Conservation (phyloP, 495 filamentous ascomycete genomes). For the Neurospora hispaniola region DNA sequence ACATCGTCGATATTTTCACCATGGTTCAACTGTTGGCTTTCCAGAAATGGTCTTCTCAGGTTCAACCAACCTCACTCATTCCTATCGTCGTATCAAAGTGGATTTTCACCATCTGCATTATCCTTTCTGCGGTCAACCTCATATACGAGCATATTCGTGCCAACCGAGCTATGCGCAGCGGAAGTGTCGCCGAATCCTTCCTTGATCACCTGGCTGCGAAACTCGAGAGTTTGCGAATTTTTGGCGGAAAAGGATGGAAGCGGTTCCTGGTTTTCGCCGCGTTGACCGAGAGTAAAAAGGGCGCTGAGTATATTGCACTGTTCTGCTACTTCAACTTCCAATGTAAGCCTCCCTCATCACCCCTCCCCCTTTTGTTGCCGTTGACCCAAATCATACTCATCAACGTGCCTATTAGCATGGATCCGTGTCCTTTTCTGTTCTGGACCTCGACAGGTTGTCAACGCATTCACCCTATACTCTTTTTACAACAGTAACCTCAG, state of each 20-base stretch:
- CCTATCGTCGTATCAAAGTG: slow-evolving; percentile 63
- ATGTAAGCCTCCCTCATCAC: slow-evolving; percentile 38
- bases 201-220: slow-evolving; percentile 77
- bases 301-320: slow-evolving; percentile 80
- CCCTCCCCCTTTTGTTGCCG: neutral
- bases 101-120: slow-evolving; percentile 85
- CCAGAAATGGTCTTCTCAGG: slow-evolving; percentile 49
- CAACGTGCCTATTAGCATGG: slow-evolving; percentile 44
- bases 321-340: slow-evolving; percentile 94
- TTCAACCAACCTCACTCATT: slow-evolving; percentile 35
- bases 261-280: slow-evolving; percentile 88
- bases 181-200: slow-evolving; percentile 83
- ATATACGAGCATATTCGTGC: slow-evolving; percentile 68
- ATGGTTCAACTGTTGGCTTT: slow-evolving; percentile 84
- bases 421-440: slow-evolving; percentile 79
- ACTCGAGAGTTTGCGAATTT: slow-evolving; percentile 64
- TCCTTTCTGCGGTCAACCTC: slow-evolving; percentile 71
- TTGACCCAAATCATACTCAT: slow-evolving; percentile 2
- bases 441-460: slow-evolving; percentile 82
- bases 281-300: slow-evolving; percentile 84
- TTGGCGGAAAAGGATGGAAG: slow-evolving; percentile 59
- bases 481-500: slow-evolving; percentile 58
- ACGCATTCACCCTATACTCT: slow-evolving; percentile 76
- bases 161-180: slow-evolving; percentile 64
- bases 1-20: slow-evolving; percentile 84